Evolutionary conservation across 768 basidiomycete species (phyloP).

Genomic region (Pleurotus sapidus): DNA sequence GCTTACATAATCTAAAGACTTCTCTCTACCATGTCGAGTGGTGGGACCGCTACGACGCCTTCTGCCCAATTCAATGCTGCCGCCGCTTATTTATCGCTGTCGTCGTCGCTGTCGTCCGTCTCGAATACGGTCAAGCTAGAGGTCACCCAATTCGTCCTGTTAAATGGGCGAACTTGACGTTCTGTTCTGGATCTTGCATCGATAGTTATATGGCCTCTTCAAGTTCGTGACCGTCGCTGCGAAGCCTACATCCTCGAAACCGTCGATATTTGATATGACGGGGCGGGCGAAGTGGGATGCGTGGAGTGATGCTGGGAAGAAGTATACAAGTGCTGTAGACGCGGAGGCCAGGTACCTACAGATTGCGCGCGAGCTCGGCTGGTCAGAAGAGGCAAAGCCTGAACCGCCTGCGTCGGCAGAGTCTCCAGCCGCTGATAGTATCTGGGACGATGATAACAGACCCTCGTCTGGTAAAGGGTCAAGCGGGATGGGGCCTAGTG

Average conservation of each 20-base stretch:
- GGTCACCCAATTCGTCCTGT: slow-evolving; percentile 41
- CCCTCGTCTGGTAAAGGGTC: slow-evolving; percentile 25
- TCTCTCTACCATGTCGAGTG: slow-evolving; percentile 6
- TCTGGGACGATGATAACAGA: slow-evolving; percentile 44
- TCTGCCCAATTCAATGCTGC: slow-evolving; percentile 53
- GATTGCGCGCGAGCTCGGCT: slow-evolving; percentile 68
- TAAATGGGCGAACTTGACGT: too few relatives aligned
- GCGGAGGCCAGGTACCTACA: slow-evolving; percentile 68
- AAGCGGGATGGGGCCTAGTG: slow-evolving; percentile 55
- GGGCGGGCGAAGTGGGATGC: slow-evolving; percentile 89
- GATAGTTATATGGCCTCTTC: slow-evolving; percentile 83
- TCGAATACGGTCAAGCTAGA: slow-evolving; percentile 69
- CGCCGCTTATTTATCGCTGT: slow-evolving; percentile 59
- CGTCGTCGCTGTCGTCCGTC: slow-evolving; percentile 51
- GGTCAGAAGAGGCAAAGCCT: slow-evolving; percentile 38
- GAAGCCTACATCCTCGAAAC: slow-evolving; percentile 53
- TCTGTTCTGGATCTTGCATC: slow-evolving; percentile 20
- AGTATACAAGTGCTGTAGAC: slow-evolving; percentile 36
- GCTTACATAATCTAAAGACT: slow-evolving; percentile 24
- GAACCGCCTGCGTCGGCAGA: slow-evolving; percentile 5
- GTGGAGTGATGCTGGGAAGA: slow-evolving; percentile 55
- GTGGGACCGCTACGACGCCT: slow-evolving; percentile 13
- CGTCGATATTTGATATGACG: slow-evolving; percentile 75
- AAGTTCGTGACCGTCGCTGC: slow-evolving; percentile 66
- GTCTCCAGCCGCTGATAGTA: slow-evolving; percentile 24